Evolutionary conservation across 2,329 filamentous ascomycete species (phyloP), one percentile per base, ranked within the genome.

Genomic region (Nannizziopsis barbatae): DNA sequence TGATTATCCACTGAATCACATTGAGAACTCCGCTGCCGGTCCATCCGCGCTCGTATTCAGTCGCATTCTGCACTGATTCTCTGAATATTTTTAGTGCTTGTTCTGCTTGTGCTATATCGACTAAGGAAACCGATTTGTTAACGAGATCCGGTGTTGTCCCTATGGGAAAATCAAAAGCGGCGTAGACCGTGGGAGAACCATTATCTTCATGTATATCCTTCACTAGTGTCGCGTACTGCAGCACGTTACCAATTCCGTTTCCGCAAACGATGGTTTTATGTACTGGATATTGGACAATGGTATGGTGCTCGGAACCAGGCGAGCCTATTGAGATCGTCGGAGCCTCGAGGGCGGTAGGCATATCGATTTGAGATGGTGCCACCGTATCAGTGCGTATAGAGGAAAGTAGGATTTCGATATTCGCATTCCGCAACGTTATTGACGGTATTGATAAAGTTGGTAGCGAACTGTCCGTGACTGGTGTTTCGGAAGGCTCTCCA

Each of bases 221-320:
- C 37, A 65, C 53, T 39, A 67, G 50, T 11, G 57, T 58, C 39
- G 61, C 59, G 37, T 65, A 67, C 11, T 63, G 56, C 31, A 69
- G 58, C 1, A 83, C 78, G 6, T 84, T 86, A 46, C 77, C 69
- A 2, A 94, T 67, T 0, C 86, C 88, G 42, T 85, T 75, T 0
- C 80, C 81, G 7, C 94, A 75, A 8, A 95, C 58, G 12, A 95
- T 66, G 0, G 83, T 79, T 60, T 82, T 85, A 61, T 96, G 90
- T 1, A 95, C 87, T 0, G 90, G 89, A 39, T 86, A 87, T 5
- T 80, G 79, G 37, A 92, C 73, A 12, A 80, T 75, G 10, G 80
- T 80, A 49, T 79, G 75, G 52, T 79, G 73, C 7, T 81, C 80
- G 12, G 77, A 78, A 52, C 73, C 74, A 11, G 83, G 80, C 5